Evolutionary conservation across 2,329 filamentous ascomycete genomes (phyloP), one percentile per base, ranked within the genome.

Genomic region (Botrytis hyacinthi): DNA sequence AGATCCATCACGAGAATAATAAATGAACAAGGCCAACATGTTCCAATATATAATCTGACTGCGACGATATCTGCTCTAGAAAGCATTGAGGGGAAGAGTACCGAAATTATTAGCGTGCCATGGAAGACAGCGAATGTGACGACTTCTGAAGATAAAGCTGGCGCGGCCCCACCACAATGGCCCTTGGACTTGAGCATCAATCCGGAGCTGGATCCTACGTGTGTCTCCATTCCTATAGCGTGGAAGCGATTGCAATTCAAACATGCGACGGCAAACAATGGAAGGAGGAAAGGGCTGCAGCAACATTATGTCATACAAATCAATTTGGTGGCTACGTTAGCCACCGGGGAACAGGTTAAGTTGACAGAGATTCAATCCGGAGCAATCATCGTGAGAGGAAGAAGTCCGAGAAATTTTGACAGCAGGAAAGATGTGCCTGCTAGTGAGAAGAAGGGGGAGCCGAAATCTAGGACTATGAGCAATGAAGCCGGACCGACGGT

Each of bases 231-330:
- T 73, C 93, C 94, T 1, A 91, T 98, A 71, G 91, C 93, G 48
- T 98, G 95, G 95, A 98, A 97, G 82, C 87, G 95, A 71, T 84
- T 98, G 73, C 95, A 98, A 82, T 98, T 98, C 82, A 93, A 97
- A 79, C 96, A 97, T 78, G 95, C 95, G 2, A 98, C 95, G 0
- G 95, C 95, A 69, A 98, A 98, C 82, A 98, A 98, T 80, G 95
- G 95, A 20, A 89, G 95, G 71, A 89, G 95, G 77, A 98, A 98
- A 83, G 95, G 97, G 76, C 85, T 98, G 65, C 95, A 98, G 81
- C 95, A 98, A 82, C 95, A 98, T 82, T 98, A 98, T 81, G 88
- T 97, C 2, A 93, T 98, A 66, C 91, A 93, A 75, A 90, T 98
- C 74, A 94, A 91, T 82, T 87, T 98, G 16, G 85, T 96, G 54